phyloP scores from a whole-genome alignment of 768 basidiomycete genomes.

The Sporobolomyces roseus region DNA sequence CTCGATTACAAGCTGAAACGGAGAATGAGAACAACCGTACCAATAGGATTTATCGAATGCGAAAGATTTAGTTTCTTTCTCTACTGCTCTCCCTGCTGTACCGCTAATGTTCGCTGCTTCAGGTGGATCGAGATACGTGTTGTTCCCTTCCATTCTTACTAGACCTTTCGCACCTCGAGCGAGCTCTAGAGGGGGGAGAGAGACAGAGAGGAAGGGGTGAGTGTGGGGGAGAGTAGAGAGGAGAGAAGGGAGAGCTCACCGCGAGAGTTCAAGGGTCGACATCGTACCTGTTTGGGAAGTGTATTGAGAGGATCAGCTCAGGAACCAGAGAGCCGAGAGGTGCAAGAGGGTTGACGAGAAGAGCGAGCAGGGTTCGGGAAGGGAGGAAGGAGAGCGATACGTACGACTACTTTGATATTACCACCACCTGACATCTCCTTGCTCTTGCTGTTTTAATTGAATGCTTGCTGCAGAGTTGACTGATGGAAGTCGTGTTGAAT shows the following conservation, averaged over 20 bases:
- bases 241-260: constrained; percentile 59
- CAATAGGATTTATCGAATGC: constrained; percentile 97
- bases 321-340: no score
- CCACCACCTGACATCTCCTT: constrained; percentile 31
- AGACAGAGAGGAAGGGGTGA: neutral
- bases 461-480: neutral
- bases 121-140: constrained; percentile 87
- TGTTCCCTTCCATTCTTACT: constrained; percentile 90
- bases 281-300: constrained; percentile 72
- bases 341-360: neutral
- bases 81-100: constrained; percentile 58
- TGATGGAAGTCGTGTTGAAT: neutral
- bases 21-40: constrained; percentile 51
- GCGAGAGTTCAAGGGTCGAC: constrained; percentile 89
- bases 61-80: constrained; percentile 82
- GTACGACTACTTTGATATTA: constrained; percentile 52
- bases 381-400: neutral
- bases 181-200: constrained; percentile 59
- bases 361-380: neutral
- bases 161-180: constrained; percentile 88
- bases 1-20: neutral
- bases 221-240: no score
- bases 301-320: constrained; percentile 7
- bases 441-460: no score
- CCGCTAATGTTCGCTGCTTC: constrained; percentile 55